phyloP scores from a whole-genome alignment of 73 alveolate species.

The Paramecium bursaria region DNA sequence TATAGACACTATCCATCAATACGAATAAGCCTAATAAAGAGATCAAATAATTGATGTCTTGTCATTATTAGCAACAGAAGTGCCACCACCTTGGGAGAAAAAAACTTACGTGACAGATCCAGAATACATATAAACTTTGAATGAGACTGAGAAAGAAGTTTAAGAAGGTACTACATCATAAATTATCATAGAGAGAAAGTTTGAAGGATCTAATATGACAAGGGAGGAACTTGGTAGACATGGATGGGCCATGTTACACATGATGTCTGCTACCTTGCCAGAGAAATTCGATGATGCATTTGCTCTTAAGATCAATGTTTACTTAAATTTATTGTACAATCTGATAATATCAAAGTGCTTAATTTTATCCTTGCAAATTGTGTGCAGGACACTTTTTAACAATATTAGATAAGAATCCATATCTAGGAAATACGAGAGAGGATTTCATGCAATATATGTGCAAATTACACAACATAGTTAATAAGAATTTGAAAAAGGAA shows the following conservation, averaged over 20 bases:
- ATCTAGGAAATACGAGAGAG: conserved; percentile 41
- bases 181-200: not conserved
- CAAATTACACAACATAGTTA: conserved; percentile 56
- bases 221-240: conserved; percentile 51
- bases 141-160: conserved; percentile 7
- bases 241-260: conserved; percentile 67
- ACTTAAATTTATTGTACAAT: conserved; percentile 63
- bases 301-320: conserved; percentile 60
- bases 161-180: not conserved
- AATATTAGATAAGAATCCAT: conserved; percentile 11
- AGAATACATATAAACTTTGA: not conserved
- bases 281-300: conserved; percentile 55
- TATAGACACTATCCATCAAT: conserved; percentile 5
- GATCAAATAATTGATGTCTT: no score
- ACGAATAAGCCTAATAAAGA: not conserved
- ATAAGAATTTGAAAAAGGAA: conserved; percentile 44
- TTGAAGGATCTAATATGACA: conserved; percentile 26
- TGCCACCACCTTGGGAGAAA: conserved; percentile 17
- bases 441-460: conserved; percentile 69
- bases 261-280: conserved; percentile 70
- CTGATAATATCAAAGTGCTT: conserved; percentile 25
- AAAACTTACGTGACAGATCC: not conserved
- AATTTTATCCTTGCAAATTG: conserved; percentile 68
- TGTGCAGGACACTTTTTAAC: conserved; percentile 68
- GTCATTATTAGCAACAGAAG: not conserved